phyloP scores from a whole-genome alignment of 441 rosid species.

The Pelargonium cotyledonis region DNA sequence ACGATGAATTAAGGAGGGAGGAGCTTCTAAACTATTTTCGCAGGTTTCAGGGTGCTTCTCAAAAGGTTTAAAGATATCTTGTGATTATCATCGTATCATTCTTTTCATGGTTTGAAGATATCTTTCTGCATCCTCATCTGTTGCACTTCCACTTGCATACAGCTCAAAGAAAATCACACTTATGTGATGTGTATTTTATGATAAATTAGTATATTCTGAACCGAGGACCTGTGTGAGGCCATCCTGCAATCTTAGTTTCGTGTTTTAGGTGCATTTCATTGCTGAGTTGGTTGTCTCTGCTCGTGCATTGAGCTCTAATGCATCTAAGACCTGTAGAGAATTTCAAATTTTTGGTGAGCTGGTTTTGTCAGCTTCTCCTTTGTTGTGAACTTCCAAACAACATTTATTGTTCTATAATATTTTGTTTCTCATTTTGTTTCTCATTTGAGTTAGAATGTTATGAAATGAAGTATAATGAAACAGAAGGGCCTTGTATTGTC shows the following conservation, averaged over 20 bases:
- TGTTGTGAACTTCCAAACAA: background rate
- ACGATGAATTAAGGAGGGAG: slow-evolving; percentile 80
- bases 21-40: slow-evolving; percentile 69
- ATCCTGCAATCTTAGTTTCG: background rate
- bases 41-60: slow-evolving; percentile 65
- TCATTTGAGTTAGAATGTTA: background rate
- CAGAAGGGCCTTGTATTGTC: background rate
- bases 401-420: background rate
- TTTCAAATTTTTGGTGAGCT: background rate
- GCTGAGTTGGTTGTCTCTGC: background rate
- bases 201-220: background rate
- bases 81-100: background rate
- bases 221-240: background rate
- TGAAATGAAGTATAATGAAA: background rate
- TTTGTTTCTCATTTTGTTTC: background rate
- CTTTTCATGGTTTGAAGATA: slow-evolving; percentile 6
- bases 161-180: background rate
- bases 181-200: no score
- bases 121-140: background rate
- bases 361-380: background rate
- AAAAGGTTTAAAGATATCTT: slow-evolving; percentile 43
- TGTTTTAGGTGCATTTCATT: background rate
- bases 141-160: background rate
- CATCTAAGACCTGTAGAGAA: background rate
- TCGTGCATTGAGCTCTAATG: background rate